Evolutionary conservation across 192 early-diverging fungal species (phyloP).

Genomic region (Gamsiella multidivaricata): DNA sequence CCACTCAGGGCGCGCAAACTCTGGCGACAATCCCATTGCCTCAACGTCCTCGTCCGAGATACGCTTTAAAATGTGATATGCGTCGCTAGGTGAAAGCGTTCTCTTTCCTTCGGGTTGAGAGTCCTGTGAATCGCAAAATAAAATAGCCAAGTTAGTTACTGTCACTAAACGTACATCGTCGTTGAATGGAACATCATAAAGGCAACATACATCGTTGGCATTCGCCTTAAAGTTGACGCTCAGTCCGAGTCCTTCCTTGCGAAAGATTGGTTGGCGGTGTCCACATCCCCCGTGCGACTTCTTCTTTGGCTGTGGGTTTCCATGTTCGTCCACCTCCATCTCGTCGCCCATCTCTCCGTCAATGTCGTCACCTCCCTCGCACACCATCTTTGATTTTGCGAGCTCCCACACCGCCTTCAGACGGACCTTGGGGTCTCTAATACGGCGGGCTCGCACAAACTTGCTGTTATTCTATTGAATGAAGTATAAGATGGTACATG

Average conservation of each 20-base stretch:
- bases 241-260: conserved; percentile 83
- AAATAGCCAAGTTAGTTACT: not conserved
- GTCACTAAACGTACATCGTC: not conserved
- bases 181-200: conserved; percentile 9
- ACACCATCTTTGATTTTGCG: conserved; percentile 84
- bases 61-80: conserved; percentile 83
- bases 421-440: conserved; percentile 74
- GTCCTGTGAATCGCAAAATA: no score
- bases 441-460: conserved; percentile 72
- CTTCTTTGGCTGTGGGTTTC: conserved; percentile 60
- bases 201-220: conserved; percentile 41
- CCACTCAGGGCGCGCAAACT: conserved; percentile 98
- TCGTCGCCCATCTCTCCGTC: conserved; percentile 67
- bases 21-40: conserved; percentile 87
- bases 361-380: conserved; percentile 78
- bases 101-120: conserved; percentile 67
- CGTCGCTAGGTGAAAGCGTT: conserved; percentile 78
- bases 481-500: not conserved
- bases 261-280: conserved; percentile 80
- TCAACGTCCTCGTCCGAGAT: conserved; percentile 89
- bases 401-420: conserved; percentile 91
- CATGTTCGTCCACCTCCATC: conserved; percentile 51
- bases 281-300: conserved; percentile 91
- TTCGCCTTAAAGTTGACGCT: conserved; percentile 61
- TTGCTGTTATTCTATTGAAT: conserved; percentile 66